Base-by-base conservation (phyloP, 2,329 filamentous ascomycete species). In the Tolypocladium ophioglossoides region DNA sequence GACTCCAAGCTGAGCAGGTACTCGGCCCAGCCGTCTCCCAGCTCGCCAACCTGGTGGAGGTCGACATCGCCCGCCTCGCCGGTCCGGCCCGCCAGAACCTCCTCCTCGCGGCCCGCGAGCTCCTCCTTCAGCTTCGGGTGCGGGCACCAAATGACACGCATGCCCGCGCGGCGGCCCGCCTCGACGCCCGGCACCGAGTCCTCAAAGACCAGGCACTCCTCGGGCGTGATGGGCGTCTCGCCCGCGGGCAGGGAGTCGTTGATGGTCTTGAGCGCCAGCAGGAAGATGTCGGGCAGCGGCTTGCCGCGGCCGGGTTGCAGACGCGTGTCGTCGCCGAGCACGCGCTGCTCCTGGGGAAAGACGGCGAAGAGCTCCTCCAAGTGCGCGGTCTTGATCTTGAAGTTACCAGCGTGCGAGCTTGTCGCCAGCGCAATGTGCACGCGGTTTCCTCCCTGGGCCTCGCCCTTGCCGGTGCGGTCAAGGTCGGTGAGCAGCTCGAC, bases 131-230 rank as follows among this genome's bases (percentile, higher is more conserved):
- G 73, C 64, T 83, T 88, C 1, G 84, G 82, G 71, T 97, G 91
- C 27, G 94, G 94, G 62, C 84, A 86, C 94, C 94, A 99, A 1
- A 96, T 78, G 14, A 95, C 91, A 60, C 92, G 84, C 92, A 97
- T 97, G 0, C 92, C 92, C 0, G 94, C 94, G 60, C 94, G 82
- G 52, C 94, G 78, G 5, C 91, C 94, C 2, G 90, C 84, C 72
- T 99, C 94, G 3, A 96, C 90, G 4, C 94, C 94, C 0, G 91
- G 89, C 1, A 97, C 91, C 48, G 86, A 89, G 70, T 99, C 94
- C 72, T 99, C 94, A 64, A 99, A 97, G 0, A 97, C 94, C 18
- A 99, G 77, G 67, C 94, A 97, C 70, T 97, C 92, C 61, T 88
- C 87, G 0, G 91, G 90, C 53, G 67, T 76, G 58, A 99, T 85